phyloP scores from a whole-genome alignment of 768 basidiomycete genomes.

The Termitomyces titanicus region DNA sequence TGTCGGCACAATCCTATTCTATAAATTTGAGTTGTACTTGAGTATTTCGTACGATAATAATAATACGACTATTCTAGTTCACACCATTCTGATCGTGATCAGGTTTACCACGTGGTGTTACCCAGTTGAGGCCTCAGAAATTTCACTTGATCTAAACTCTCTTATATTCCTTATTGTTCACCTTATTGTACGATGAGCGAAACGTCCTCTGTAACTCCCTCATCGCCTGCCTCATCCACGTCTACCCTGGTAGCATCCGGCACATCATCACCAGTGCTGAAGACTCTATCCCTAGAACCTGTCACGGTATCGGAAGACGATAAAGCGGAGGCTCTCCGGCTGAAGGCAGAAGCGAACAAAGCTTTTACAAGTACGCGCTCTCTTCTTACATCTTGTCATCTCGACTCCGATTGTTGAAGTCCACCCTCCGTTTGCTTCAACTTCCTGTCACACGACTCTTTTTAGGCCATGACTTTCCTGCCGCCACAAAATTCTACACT shows the following conservation, averaged over 20 bases:
- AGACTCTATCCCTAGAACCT: slow-evolving; percentile 44
- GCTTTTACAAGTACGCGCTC: slow-evolving; percentile 65
- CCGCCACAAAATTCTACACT: slow-evolving; percentile 77
- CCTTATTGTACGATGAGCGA: slow-evolving; percentile 25
- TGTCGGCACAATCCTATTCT: neutral
- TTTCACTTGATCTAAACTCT: no score
- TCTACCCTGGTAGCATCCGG: slow-evolving; percentile 54
- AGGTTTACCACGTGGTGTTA: slow-evolving; percentile 1
- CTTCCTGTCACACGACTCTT: slow-evolving; percentile 1
- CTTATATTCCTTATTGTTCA: no score
- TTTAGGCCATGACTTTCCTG: slow-evolving; percentile 68
- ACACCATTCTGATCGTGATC: slow-evolving; percentile 6
- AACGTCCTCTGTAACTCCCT: slow-evolving; percentile 26
- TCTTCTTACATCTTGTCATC: neutral
- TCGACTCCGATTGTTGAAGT: neutral
- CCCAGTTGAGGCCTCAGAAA: neutral
- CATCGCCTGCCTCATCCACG: slow-evolving; percentile 36
- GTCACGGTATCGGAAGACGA: slow-evolving; percentile 63
- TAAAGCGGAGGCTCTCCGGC: slow-evolving; percentile 56
- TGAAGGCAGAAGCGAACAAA: slow-evolving; percentile 88
- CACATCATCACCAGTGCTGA: slow-evolving; percentile 53
- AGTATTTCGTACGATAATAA: neutral
- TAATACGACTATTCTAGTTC: neutral
- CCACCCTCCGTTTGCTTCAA: neutral
- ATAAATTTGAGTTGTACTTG: neutral